Evolutionary conservation across 345 rosid genomes (phyloP), one percentile per base, ranked within the genome.

Genomic region (Fremontodendron californicum): DNA sequence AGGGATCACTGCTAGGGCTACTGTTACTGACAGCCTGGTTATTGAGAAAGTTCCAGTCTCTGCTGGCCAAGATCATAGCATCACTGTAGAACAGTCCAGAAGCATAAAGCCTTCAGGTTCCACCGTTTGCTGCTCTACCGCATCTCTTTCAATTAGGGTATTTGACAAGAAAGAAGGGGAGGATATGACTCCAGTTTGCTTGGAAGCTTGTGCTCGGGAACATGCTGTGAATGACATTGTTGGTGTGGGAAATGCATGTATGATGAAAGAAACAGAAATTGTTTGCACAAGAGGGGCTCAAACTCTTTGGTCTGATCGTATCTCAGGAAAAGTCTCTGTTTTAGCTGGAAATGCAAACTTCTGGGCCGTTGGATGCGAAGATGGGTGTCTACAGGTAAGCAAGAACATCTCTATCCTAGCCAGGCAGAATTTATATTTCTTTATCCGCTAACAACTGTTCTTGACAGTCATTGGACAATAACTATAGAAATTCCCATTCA

Each of bases 281-380:
- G 51, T 80, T 78, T 96, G 98, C 85, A 92, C 87, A 68, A 87
- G 80, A 82, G 95, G 93, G 74, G 85, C 84, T 73, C 86, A 90
- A 80, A 91, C 82, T 76, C 94, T 96, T 76, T 96, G 98, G 98
- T 88, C 93, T 75, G 98, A 96, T 76, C 86, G 97, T 82, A 88
- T 96, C 60, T 78, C 93, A 1, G 98, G 97, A 74, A 91, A 86
- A 81, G 97, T 89, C 71, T 92, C 98, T 6, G 98, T 94, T 80
- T 85, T 96, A 80, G 97, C 98, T 23, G 99, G 99, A 77, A 94
- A 94, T 89, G 91, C 93, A 67, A 94, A 96, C 79, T 90, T 96
- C 78, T 96, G 98, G 99, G 99, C 98, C 31, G 97, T 91, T 74
- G 99, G 99, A 49, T 94, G 97, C 72, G 98, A 96, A 82, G 97